Conservation (phyloP, 768 basidiomycete species). For the Lyophyllum semitale region DNA sequence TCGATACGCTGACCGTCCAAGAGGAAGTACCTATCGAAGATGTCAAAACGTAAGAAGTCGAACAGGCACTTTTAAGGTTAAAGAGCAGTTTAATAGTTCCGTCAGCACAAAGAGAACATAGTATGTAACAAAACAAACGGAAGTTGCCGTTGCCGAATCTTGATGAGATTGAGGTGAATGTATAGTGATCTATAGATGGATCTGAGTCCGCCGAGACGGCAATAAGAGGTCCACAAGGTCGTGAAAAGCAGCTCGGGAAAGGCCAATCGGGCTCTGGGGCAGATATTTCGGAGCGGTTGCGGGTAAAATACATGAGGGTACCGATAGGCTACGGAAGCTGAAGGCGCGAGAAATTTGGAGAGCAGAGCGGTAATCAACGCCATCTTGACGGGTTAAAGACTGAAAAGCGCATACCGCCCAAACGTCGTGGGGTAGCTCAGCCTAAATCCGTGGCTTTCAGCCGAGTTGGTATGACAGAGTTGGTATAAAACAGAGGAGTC, state of each 20-base stretch:
- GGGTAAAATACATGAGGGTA: slow-evolving; percentile 37
- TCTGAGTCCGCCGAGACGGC: slow-evolving; percentile 51
- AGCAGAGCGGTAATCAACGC: slow-evolving; percentile 16
- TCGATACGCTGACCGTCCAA: slow-evolving; percentile 7
- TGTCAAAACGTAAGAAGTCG: slow-evolving; percentile 18
- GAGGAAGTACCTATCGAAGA: slow-evolving; percentile 22
- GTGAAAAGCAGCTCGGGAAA: slow-evolving; percentile 22
- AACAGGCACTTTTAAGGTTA: slow-evolving; percentile 13
- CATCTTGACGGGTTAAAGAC: slow-evolving; percentile 7
- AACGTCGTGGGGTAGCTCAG: not conserved
- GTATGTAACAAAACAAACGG: slow-evolving; percentile 13
- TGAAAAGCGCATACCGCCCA: slow-evolving; percentile 12
- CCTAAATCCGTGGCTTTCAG: slow-evolving; percentile 20
- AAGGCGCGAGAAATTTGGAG: slow-evolving; percentile 27
- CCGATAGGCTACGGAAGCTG: slow-evolving; percentile 40
- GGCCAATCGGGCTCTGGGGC: slow-evolving; percentile 51
- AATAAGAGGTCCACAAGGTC: slow-evolving; percentile 40
- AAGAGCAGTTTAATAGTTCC: slow-evolving; percentile 11
- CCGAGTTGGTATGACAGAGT: slow-evolving; percentile 3
- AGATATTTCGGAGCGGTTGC: slow-evolving; percentile 47
- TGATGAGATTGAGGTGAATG: slow-evolving; percentile 21
- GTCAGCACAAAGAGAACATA: slow-evolving; percentile 8
- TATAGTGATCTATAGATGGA: slow-evolving; percentile 31
- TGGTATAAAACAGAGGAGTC: slow-evolving; percentile 12
- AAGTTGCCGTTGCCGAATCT: slow-evolving; percentile 12